These are phyloP conservation scores for Botrytis fragariae DNA, from an alignment of 2,329 filamentous ascomycete species.

Conservation along the genomic window DNA sequence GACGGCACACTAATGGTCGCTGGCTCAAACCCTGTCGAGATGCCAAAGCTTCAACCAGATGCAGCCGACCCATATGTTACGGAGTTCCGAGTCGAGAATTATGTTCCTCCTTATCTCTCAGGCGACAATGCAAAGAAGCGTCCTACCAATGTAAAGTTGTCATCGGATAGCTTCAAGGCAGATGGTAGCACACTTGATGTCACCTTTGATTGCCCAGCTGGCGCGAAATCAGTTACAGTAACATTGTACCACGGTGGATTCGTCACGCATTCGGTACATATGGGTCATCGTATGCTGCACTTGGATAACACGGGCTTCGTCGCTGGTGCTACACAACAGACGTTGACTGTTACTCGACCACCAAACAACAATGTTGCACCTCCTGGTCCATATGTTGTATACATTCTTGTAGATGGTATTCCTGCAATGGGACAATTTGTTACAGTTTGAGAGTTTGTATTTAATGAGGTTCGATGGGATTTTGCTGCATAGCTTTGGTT, in stretches of 20 bases:
- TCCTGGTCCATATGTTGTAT: slow-evolving; percentile 59
- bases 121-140: slow-evolving; percentile 49
- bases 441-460: slow-evolving; percentile 21
- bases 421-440: slow-evolving; percentile 38
- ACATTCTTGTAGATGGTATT: slow-evolving; percentile 46
- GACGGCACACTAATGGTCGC: slow-evolving; percentile 59
- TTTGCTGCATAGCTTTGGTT: slow-evolving; percentile 13
- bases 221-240: slow-evolving; percentile 47
- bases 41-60: slow-evolving; percentile 49
- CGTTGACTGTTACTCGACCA: slow-evolving; percentile 52
- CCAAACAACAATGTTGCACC: slow-evolving; percentile 55
- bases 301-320: slow-evolving; percentile 50
- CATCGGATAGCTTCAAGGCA: slow-evolving; percentile 43
- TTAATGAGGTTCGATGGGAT: background rate
- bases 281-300: slow-evolving; percentile 58
- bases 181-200: slow-evolving; percentile 48
- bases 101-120: slow-evolving; percentile 58
- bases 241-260: slow-evolving; percentile 58
- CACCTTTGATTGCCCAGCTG: slow-evolving; percentile 46
- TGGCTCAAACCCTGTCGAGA: slow-evolving; percentile 59
- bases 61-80: slow-evolving; percentile 51
- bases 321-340: slow-evolving; percentile 44
- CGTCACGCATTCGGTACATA: slow-evolving; percentile 59
- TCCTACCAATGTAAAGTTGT: slow-evolving; percentile 48
- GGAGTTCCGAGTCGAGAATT: slow-evolving; percentile 61